Percentiles rank a stretch among this genome's conserved stretches.
Conservation (phyloP, 768 basidiomycete species). For the Podaxis sp. region DNA sequence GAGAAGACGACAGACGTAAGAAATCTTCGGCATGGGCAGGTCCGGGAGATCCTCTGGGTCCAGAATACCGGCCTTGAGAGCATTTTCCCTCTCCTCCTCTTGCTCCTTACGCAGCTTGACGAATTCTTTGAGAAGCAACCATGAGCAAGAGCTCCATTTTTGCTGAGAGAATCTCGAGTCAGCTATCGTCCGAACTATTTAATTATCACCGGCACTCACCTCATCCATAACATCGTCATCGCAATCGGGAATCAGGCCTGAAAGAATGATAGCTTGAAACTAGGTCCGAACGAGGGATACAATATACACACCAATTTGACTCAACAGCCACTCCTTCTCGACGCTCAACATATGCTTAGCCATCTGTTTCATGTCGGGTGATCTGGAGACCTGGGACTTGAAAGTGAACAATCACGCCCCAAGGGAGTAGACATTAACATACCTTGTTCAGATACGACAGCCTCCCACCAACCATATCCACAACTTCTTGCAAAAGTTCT, state of each 20-base stretch:
- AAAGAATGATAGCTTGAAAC: background rate
- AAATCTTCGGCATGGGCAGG: slow-evolving; percentile 60
- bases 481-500: slow-evolving; percentile 43
- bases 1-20: slow-evolving; percentile 45
- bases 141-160: slow-evolving; percentile 83
- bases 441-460: slow-evolving; percentile 74
- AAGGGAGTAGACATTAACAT: background rate
- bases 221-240: slow-evolving; percentile 92
- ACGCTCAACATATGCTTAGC: slow-evolving; percentile 66
- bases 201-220: slow-evolving; percentile 38
- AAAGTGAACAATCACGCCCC: background rate
- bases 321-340: slow-evolving; percentile 80
- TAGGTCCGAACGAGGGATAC: background rate
- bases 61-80: slow-evolving; percentile 34
- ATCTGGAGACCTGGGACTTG: slow-evolving; percentile 45
- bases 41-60: slow-evolving; percentile 33
- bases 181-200: background rate
- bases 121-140: slow-evolving; percentile 75
- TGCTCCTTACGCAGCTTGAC: slow-evolving; percentile 58
- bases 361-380: slow-evolving; percentile 59
- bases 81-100: slow-evolving; percentile 41
- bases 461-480: slow-evolving; percentile 73
- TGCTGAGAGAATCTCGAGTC: slow-evolving; percentile 38
- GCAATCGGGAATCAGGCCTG: slow-evolving; percentile 71
- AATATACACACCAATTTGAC: slow-evolving; percentile 58